A percentile compares a stretch with the other conserved stretches of the same genome.
These are phyloP conservation scores for Stellera chamaejasme DNA, from an alignment of 345 rosid species.

Conservation along the genomic window DNA sequence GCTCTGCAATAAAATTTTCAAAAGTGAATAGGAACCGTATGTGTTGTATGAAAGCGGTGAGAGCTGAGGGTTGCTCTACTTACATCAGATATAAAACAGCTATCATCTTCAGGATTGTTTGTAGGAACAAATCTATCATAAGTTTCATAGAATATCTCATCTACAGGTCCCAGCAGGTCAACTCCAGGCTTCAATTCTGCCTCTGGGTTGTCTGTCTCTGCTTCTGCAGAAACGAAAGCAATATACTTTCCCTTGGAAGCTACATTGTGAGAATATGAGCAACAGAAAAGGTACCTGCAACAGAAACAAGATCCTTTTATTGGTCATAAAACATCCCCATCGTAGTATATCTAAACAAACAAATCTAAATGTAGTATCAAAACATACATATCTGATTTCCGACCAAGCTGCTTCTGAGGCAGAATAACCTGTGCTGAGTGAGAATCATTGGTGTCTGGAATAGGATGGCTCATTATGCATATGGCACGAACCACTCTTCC, in stretches of 20 bases:
- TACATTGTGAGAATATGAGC: conserved; percentile 92
- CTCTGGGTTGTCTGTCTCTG: conserved; percentile 81
- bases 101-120: conserved; percentile 42
- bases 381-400: conserved; percentile 82
- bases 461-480: conserved; percentile 92
- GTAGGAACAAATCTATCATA: conserved; percentile 72
- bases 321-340: neutral
- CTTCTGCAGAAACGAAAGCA: conserved; percentile 89
- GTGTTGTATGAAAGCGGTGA: neutral
- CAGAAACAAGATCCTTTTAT: neutral
- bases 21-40: conserved; percentile 1
- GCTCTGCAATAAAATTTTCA: conserved; percentile 33
- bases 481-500: conserved; percentile 95
- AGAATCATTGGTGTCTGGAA: conserved; percentile 73
- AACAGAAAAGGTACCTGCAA: conserved; percentile 88
- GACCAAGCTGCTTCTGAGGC: conserved; percentile 92
- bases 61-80: conserved; percentile 14
- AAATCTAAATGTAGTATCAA: neutral
- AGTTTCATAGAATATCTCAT: conserved; percentile 73
- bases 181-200: conserved; percentile 79
- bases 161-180: conserved; percentile 63
- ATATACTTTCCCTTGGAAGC: conserved; percentile 88
- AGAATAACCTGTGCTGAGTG: conserved; percentile 90
- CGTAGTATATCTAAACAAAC: neutral
- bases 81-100: conserved; percentile 82